phyloP scores from a whole-genome alignment of 2,329 filamentous ascomycete genomes.

The Clonostachys chloroleuca region DNA sequence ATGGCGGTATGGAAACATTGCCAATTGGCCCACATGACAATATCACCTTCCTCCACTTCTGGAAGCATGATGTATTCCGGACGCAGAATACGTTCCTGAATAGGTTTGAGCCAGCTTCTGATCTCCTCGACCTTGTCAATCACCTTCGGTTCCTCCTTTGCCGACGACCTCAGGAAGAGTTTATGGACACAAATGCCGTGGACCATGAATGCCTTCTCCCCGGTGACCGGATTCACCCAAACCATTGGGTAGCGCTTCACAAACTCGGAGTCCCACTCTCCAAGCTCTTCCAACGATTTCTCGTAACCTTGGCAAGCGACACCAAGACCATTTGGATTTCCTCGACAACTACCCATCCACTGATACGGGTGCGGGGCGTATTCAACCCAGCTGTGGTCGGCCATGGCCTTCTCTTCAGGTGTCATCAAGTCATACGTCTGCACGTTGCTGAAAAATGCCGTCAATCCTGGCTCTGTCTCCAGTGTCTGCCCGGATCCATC shows the following conservation, averaged over 20 bases:
- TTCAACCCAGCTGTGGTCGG: constrained; percentile 38
- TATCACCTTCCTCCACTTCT: constrained; percentile 32
- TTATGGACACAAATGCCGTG: constrained; percentile 31
- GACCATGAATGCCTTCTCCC: constrained; percentile 35
- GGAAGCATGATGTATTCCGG: constrained; percentile 36
- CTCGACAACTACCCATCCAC: constrained; percentile 35
- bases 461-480: constrained; percentile 33
- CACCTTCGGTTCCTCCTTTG: constrained; percentile 21
- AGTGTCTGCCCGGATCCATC: constrained; percentile 34
- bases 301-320: constrained; percentile 30
- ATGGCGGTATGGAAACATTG: constrained; percentile 34
- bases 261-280: constrained; percentile 14
- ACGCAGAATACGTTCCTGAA: constrained; percentile 30
- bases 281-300: constrained; percentile 26
- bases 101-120: constrained; percentile 21
- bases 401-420: constrained; percentile 28
- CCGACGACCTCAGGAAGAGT: constrained; percentile 26
- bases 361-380: constrained; percentile 37
- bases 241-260: constrained; percentile 35
- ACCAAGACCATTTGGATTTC: constrained; percentile 31
- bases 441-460: constrained; percentile 35
- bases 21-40: constrained; percentile 38
- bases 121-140: constrained; percentile 31
- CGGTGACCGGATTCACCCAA: constrained; percentile 35
- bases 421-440: constrained; percentile 34